A percentile compares a stretch with the other conserved stretches of the same genome.
Conservation (phyloP, 2,329 filamentous ascomycete genomes). For the Neofusicoccum cordaticola region DNA sequence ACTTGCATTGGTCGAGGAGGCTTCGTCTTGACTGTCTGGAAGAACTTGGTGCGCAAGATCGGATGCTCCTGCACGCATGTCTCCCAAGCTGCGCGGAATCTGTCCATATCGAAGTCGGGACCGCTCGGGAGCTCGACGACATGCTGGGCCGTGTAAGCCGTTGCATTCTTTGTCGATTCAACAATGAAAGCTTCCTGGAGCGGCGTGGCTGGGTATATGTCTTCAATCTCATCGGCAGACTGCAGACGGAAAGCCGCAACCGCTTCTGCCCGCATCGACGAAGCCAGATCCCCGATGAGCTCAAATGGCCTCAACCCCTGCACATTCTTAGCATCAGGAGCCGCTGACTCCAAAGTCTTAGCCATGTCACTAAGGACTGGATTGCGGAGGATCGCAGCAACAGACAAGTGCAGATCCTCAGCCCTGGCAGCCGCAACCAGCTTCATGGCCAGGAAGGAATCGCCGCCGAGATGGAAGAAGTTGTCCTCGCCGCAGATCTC, state of each 20-base stretch:
- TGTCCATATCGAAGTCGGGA: slow-evolving; percentile 39
- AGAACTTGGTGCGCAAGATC: slow-evolving; percentile 48
- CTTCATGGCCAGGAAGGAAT: slow-evolving; percentile 62
- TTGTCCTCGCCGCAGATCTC: slow-evolving; percentile 55
- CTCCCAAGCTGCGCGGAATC: slow-evolving; percentile 49
- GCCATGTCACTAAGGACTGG: slow-evolving; percentile 49
- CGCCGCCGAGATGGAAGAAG: slow-evolving; percentile 62
- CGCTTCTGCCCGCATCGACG: slow-evolving; percentile 28
- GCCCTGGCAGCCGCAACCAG: slow-evolving; percentile 54
- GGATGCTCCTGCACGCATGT: slow-evolving; percentile 42
- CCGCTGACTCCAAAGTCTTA: not conserved
- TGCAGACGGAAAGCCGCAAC: slow-evolving; percentile 37
- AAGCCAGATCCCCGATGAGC: slow-evolving; percentile 26
- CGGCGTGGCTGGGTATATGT: slow-evolving; percentile 42
- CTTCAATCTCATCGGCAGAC: slow-evolving; percentile 35
- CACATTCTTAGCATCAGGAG: slow-evolving; percentile 19
- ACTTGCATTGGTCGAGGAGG: slow-evolving; percentile 29
- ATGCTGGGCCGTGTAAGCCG: slow-evolving; percentile 50
- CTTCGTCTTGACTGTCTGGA: slow-evolving; percentile 23
- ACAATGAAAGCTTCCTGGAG: slow-evolving; percentile 47
- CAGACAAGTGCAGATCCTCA: slow-evolving; percentile 50
- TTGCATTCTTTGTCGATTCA: slow-evolving; percentile 46
- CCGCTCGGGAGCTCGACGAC: slow-evolving; percentile 38
- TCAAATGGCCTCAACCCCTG: slow-evolving; percentile 23
- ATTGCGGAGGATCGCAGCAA: slow-evolving; percentile 56